Base-by-base conservation (phyloP, 768 basidiomycete genomes). In the Cyclocybe aegerita region DNA sequence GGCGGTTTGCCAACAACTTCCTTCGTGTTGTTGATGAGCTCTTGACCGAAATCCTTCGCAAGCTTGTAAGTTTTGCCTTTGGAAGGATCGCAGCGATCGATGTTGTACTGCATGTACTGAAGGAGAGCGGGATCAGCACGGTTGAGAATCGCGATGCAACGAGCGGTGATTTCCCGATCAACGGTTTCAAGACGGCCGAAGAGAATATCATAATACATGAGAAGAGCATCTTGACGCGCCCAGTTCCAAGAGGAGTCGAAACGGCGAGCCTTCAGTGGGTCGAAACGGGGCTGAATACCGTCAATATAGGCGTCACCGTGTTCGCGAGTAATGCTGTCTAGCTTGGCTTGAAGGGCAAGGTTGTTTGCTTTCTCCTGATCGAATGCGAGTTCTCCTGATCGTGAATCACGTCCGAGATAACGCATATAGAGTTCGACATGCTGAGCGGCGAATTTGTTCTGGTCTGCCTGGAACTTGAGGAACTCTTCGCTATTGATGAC, bases 191-290 rank as follows among this genome's bases (percentile, higher is more conserved):
- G 82, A 39, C 88, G 86, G 42, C 97, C 97, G 59, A 94, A 93
- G 60, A 99, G 93, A 71, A 99, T 97, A 67, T 98, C 96, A 70
- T 95, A 98, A 74, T 86, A 98, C 93, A 99, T 95, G 52, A 93
- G 75, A 23, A 98, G 77, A 11, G 94, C 93, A 54, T 97, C 95
- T 72, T 99, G 97, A 53, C 96, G 87, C 39, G 89, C 96, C 97
- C 97, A 99, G 65, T 99, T 99, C 97, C 96, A 99, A 5, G 90
- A 93, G 2, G 96, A 98, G 66, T 98, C 95, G 76, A 99, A 98
- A 65, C 88, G 94, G 40, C 97, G 90, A 9, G 95, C 97, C 71
- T 99, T 98, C 61, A 98, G 77, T 2, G 91, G 86, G 63, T 96
- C 92, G 70, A 99, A 99, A 50, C 82, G 79, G 8, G 97, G 97